Evolutionary conservation across 768 basidiomycete species (phyloP).

Genomic region (Bullera alba): DNA sequence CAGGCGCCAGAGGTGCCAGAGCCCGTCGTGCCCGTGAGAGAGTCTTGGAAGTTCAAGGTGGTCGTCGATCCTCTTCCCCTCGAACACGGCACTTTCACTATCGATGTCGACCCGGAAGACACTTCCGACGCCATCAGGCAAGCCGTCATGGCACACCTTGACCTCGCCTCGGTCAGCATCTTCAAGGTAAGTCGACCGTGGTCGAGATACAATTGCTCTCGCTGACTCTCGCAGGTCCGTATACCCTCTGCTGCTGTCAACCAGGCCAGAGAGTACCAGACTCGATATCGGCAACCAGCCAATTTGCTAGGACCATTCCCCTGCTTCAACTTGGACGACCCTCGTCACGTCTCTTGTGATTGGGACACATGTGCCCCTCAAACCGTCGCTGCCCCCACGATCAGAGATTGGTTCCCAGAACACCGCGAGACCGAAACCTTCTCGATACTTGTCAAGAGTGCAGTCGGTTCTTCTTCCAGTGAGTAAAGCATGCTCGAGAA

Average conservation of each 20-base stretch:
- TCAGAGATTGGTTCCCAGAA: conserved; percentile 23
- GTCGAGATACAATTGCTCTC: not conserved
- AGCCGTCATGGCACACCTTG: too few relatives aligned
- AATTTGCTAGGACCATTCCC: conserved; percentile 38
- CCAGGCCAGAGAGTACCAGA: conserved; percentile 30
- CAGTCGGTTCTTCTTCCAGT: conserved; percentile 1
- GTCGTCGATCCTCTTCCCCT: too few relatives aligned
- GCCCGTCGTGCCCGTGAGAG: too few relatives aligned
- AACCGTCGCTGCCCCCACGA: conserved; percentile 3
- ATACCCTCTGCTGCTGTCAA: conserved; percentile 34
- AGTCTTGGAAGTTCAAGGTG: too few relatives aligned
- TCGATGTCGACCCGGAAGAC: too few relatives aligned
- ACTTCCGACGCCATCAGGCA: too few relatives aligned
- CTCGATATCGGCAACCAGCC: conserved; percentile 20
- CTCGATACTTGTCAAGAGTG: conserved; percentile 28
- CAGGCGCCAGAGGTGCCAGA: too few relatives aligned
- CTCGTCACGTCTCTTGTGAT: conserved; percentile 26
- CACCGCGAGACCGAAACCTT: conserved; percentile 18
- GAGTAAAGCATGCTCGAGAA: conserved; percentile 7
- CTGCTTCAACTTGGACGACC: conserved; percentile 35
- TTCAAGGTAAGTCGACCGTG: conserved; percentile 38
- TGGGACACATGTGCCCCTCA: conserved; percentile 2
- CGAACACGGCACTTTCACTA: too few relatives aligned
- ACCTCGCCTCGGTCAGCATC: conserved; percentile 16
- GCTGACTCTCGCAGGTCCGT: conserved; percentile 20